These are phyloP conservation scores for Ophidiomyces ophidiicola DNA, from an alignment of 2,329 filamentous ascomycete genomes.

Conservation along the genomic window DNA sequence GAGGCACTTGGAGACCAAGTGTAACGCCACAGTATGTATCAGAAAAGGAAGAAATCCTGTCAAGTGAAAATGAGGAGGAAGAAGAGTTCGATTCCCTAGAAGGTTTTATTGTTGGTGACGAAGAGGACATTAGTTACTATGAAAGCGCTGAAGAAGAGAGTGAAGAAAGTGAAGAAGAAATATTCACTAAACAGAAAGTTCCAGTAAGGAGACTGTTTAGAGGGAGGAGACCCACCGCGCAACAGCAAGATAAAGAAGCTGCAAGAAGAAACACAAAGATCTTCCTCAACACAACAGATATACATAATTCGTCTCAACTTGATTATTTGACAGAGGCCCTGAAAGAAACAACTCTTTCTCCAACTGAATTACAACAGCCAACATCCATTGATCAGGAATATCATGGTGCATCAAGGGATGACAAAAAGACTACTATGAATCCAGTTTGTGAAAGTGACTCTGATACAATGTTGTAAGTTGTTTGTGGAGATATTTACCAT, in stretches of 20 bases:
- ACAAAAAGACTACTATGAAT: not conserved
- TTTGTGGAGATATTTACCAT: not conserved
- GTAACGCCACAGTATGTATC: not conserved
- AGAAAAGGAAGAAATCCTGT: conserved; percentile 9
- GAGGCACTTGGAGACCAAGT: not conserved
- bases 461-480: conserved; percentile 1
- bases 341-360: conserved; percentile 4
- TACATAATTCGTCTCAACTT: not conserved
- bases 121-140: conserved; percentile 28
- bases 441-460: not conserved
- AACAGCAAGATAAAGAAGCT: conserved; percentile 15
- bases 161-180: conserved; percentile 22
- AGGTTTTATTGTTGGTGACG: conserved; percentile 32
- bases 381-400: not conserved
- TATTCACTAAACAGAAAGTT: conserved; percentile 17
- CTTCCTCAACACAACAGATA: not conserved
- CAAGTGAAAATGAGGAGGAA: conserved; percentile 19
- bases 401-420: not conserved
- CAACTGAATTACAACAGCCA: not conserved
- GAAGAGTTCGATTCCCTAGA: conserved; percentile 28
- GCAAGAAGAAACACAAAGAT: conserved; percentile 17
- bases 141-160: conserved; percentile 21
- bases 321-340: conserved; percentile 3
- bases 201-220: conserved; percentile 25
- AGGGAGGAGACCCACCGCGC: conserved; percentile 23